Evolutionary conservation across 345 rosid genomes (phyloP).

Genomic region (Salix exigua): DNA sequence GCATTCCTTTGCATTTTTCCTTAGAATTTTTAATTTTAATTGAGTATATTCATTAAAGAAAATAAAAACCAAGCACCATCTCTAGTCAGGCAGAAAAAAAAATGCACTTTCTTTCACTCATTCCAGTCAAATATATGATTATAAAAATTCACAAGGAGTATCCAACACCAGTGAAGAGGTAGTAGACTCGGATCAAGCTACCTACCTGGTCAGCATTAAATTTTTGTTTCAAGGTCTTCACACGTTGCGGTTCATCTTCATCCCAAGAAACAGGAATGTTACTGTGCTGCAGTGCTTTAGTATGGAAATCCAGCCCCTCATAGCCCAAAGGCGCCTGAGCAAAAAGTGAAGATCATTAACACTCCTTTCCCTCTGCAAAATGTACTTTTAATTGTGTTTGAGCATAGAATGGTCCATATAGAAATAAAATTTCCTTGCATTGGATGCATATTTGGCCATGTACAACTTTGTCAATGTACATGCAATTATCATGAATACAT

Average conservation of each 20-base stretch:
- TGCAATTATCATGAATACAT: not conserved
- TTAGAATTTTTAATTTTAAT: not conserved
- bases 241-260: slow-evolving; percentile 92
- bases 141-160: not conserved
- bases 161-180: too few relatives aligned
- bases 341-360: slow-evolving; percentile 10
- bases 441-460: not conserved
- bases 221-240: slow-evolving; percentile 66
- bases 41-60: too few relatives aligned
- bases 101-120: too few relatives aligned
- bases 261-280: slow-evolving; percentile 80
- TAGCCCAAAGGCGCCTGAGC: slow-evolving; percentile 67
- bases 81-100: too few relatives aligned
- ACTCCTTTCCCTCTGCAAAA: not conserved
- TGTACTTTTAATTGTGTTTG: not conserved
- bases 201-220: slow-evolving; percentile 75
- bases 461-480: not conserved
- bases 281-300: slow-evolving; percentile 81
- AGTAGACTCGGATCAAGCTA: slow-evolving; percentile 3
- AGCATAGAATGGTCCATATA: not conserved
- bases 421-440: not conserved
- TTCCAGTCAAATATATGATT: not conserved
- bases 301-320: slow-evolving; percentile 69
- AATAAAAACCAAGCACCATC: too few relatives aligned
- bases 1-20: too few relatives aligned